Conservation (phyloP, 441 rosid genomes). For the Rhodomyrtus psidioides region DNA sequence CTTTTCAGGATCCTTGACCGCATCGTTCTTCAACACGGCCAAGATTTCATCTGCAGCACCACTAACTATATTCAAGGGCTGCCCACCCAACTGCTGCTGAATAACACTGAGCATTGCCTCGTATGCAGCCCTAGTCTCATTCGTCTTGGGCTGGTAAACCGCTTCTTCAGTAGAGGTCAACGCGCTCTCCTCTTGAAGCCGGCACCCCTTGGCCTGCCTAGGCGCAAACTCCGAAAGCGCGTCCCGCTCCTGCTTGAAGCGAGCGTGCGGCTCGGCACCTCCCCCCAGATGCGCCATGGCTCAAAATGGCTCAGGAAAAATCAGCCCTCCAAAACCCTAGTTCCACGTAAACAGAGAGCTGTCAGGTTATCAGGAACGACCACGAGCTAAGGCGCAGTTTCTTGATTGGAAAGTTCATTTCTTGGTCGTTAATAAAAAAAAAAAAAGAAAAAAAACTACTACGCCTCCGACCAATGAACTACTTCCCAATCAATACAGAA, state of each 20-base stretch:
- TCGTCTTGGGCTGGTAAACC: conserved; percentile 87
- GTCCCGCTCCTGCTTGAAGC: conserved; percentile 81
- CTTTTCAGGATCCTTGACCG: conserved; percentile 55
- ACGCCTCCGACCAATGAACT: too few relatives aligned
- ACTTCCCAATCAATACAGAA: background rate
- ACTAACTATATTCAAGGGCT: too few relatives aligned
- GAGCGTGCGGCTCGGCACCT: conserved; percentile 95
- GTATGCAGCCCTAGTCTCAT: conserved; percentile 88
- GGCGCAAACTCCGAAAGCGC: conserved; percentile 29
- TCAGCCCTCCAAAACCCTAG: background rate
- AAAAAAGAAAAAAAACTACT: too few relatives aligned
- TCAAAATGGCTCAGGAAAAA: background rate
- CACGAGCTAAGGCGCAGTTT: too few relatives aligned
- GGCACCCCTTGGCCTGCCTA: conserved; percentile 49
- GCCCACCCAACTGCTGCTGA: conserved; percentile 91
- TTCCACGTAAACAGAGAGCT: background rate
- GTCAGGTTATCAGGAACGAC: background rate
- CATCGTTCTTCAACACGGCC: conserved; percentile 76
- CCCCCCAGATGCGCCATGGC: conserved; percentile 75
- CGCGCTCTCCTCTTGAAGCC: conserved; percentile 72
- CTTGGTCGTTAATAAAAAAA: too few relatives aligned
- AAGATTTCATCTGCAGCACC: conserved; percentile 92
- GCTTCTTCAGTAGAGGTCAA: conserved; percentile 66
- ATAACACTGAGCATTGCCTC: conserved; percentile 86
- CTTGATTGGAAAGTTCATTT: too few relatives aligned